Evolutionary conservation across 805 yeast species (phyloP).

Genomic region (Candida peoriensis): DNA sequence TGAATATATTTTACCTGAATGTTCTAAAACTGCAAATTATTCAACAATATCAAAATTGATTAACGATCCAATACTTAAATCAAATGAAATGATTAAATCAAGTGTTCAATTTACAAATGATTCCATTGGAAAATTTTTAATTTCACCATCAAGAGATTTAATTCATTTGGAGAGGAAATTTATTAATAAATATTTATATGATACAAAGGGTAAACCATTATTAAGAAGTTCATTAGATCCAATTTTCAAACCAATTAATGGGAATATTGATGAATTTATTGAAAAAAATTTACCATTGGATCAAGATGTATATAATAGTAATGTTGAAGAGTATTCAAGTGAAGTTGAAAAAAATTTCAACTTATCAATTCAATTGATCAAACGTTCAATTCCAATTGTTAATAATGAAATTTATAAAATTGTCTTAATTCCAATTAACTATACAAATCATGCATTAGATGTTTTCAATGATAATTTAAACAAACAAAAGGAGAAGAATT

Average conservation of each 20-base stretch:
- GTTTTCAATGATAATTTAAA: slow-evolving; percentile 36
- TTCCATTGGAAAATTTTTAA: slow-evolving; percentile 30
- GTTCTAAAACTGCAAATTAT: slow-evolving; percentile 48
- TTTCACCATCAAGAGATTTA: slow-evolving; percentile 45
- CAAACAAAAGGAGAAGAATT: slow-evolving; percentile 31
- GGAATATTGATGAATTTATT: slow-evolving; percentile 41
- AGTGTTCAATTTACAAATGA: slow-evolving; percentile 28
- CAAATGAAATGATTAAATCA: slow-evolving; percentile 35
- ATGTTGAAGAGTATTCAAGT: slow-evolving; percentile 43
- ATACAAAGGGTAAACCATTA: slow-evolving; percentile 58
- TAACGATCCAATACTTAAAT: slow-evolving; percentile 47
- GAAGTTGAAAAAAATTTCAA: slow-evolving; percentile 52
- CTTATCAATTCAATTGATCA: slow-evolving; percentile 34
- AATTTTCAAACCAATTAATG: slow-evolving; percentile 55
- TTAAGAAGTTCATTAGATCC: slow-evolving; percentile 62
- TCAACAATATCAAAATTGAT: slow-evolving; percentile 43
- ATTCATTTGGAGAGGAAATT: slow-evolving; percentile 43
- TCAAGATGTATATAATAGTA: slow-evolving; percentile 33
- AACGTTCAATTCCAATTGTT: slow-evolving; percentile 33
- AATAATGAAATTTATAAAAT: slow-evolving; percentile 22
- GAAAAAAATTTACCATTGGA: slow-evolving; percentile 39
- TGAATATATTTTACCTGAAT: slow-evolving; percentile 50
- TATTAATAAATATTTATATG: slow-evolving; percentile 47
- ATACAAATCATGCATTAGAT: slow-evolving; percentile 30
- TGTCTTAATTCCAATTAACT: slow-evolving; percentile 31